phyloP scores from a whole-genome alignment of 2,329 filamentous ascomycete species.

The Xylaria sp. region DNA sequence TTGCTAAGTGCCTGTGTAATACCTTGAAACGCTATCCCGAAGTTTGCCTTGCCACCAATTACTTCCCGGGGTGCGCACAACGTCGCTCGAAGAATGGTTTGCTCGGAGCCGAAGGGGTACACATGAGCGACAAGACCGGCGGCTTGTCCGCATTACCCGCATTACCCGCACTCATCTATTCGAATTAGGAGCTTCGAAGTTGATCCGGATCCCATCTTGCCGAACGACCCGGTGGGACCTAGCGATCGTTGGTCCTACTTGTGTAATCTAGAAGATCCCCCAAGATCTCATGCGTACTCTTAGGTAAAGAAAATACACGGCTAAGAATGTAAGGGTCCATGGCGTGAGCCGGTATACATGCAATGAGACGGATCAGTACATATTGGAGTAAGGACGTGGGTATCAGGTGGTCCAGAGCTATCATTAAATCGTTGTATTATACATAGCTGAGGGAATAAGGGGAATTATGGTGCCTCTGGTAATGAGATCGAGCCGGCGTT shows the following conservation, averaged over 20 bases:
- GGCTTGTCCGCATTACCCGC: neutral
- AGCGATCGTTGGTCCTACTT: neutral
- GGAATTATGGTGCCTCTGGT: neutral
- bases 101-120: neutral
- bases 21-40: neutral
- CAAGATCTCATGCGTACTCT: conserved; percentile 4
- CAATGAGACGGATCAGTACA: conserved; percentile 17
- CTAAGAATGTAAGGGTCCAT: neutral
- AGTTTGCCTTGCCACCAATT: neutral
- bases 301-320: neutral
- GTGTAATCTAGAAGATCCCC: conserved; percentile 6
- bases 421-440: neutral
- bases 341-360: conserved; percentile 20
- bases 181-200: neutral
- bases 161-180: neutral
- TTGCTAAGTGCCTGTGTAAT: neutral
- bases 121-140: neutral
- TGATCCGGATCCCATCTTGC: neutral
- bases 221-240: conserved; percentile 21
- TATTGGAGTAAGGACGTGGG: conserved; percentile 23
- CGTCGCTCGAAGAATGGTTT: neutral
- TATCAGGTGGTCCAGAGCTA: conserved; percentile 15
- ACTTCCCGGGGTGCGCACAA: neutral
- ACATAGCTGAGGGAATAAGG: conserved; percentile 5
- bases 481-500: too few species aligned